Evolutionary conservation across 2,329 filamentous ascomycete genomes (phyloP).

Genomic region (Aspergillus sp.): DNA sequence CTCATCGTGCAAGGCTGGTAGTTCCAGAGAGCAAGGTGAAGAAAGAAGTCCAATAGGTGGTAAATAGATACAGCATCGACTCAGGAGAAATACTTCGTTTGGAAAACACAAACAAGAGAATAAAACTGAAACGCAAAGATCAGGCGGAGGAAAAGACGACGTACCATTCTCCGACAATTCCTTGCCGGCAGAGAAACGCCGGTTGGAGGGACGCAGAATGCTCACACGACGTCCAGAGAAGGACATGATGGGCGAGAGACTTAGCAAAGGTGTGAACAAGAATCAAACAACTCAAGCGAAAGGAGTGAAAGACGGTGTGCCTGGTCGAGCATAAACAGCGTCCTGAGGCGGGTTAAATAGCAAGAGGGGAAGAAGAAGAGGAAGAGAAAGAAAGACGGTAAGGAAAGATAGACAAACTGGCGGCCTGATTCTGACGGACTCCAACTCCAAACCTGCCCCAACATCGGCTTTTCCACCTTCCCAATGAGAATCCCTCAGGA

Average conservation of each 20-base stretch:
- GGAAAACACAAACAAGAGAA: neutral
- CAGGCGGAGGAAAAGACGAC: slow-evolving; percentile 16
- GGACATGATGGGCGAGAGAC: slow-evolving; percentile 36
- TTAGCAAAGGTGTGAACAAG: neutral
- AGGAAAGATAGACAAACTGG: neutral
- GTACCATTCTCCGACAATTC: slow-evolving; percentile 48
- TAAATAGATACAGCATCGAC: neutral
- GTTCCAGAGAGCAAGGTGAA: neutral
- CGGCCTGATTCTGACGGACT: neutral
- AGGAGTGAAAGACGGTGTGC: neutral
- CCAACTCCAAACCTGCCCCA: neutral
- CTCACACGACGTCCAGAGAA: slow-evolving; percentile 48
- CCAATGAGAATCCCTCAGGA: neutral
- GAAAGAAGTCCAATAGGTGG: neutral
- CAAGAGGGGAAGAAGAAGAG: neutral
- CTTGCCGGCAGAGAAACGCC: slow-evolving; percentile 44
- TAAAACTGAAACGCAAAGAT: neutral
- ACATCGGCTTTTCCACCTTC: neutral
- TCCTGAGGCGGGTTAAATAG: neutral
- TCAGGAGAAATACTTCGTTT: neutral
- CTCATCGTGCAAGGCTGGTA: neutral
- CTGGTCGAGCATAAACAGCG: neutral
- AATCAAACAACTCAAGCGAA: neutral
- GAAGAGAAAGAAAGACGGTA: neutral
- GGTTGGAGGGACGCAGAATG: slow-evolving; percentile 39